Percentiles rank a stretch among this genome's conserved stretches.
These are phyloP conservation scores for Termitomyces sp. DNA, from an alignment of 768 basidiomycete species.

Conservation along the genomic window DNA sequence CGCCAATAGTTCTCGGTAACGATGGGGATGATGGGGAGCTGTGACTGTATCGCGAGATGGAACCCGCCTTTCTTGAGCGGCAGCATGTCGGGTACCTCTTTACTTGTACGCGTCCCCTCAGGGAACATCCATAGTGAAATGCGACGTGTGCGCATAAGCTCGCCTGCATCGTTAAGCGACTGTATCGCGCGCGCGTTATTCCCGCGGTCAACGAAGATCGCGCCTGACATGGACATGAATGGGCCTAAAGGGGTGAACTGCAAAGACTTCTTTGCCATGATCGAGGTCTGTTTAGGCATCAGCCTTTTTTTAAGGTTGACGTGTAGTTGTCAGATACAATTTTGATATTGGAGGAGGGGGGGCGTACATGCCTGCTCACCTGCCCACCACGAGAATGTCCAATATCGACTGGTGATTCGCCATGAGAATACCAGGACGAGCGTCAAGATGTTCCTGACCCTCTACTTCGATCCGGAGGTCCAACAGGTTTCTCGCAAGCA, in stretches of 20 bases:
- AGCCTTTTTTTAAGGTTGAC: constrained; percentile 39
- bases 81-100: constrained; percentile 61
- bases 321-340: not conserved
- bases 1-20: constrained; percentile 93
- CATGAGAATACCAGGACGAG: constrained; percentile 73
- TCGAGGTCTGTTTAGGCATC: constrained; percentile 78
- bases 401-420: constrained; percentile 94
- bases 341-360: constrained; percentile 1
- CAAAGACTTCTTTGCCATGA: constrained; percentile 92
- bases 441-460: constrained; percentile 77
- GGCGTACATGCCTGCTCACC: constrained; percentile 42
- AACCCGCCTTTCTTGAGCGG: constrained; percentile 99
- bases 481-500: constrained; percentile 55
- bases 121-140: constrained; percentile 94
- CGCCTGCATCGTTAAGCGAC: constrained; percentile 74
- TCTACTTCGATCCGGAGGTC: constrained; percentile 76
- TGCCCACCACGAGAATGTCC: constrained; percentile 79
- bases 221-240: constrained; percentile 85
- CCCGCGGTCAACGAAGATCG: constrained; percentile 88
- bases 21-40: constrained; percentile 88
- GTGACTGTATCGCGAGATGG: constrained; percentile 89
- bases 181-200: constrained; percentile 71
- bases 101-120: constrained; percentile 87
- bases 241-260: constrained; percentile 87
- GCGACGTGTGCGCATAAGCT: constrained; percentile 65